Evolutionary conservation across 768 basidiomycete species (phyloP), one percentile per base, ranked within the genome.

Genomic region (Boletus subparvulus): DNA sequence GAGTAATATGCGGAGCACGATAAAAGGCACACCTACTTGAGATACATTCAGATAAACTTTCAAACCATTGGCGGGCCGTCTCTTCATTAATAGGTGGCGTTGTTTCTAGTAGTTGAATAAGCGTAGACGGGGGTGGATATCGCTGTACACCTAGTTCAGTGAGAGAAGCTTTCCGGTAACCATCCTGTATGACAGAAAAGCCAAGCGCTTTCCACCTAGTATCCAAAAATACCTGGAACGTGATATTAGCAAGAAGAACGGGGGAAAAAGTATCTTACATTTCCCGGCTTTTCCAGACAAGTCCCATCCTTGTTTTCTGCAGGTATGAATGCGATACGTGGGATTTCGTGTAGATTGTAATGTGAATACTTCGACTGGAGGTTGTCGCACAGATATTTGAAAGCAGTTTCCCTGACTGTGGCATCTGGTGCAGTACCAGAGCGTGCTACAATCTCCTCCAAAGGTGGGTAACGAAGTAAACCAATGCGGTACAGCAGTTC

Each of bases 21-120:
- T n/a, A 13, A 21, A 5, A 47, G 13, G 28, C 24, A 39, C 75
- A 30, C 78, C 32, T 58, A 86, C 87, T 80, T 61, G 78, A 68
- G 17, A 87, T 71, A 8, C 82, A 82, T 39, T 77, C 75, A 0
- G 87, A 80, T 49, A 93, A 74, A 10, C 83, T 73, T 30, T 78
- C 77, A 63, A 93, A 94, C 78, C 87, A 85, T 50, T 75, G 69
- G 33, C 73, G 74, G 1, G 88, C 92, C 49, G 80, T 75, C 3
- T 64, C 66, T n/a, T 80, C 67, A 40, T 78, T 76, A 24, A 73
- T 66, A 1, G 90, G 86, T 9, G 85, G 83, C 16, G 71, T 80
- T 19, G 71, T 77, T 49, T 80, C 73, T 11, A 95, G 74, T 0
- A 84, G 65, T 8, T 76, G 56, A 10, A 92, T 75, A 10, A 95